These are phyloP conservation scores for Myriosclerotinia duriaeana DNA, from an alignment of 2,329 filamentous ascomycete species.

Conservation along the genomic window DNA sequence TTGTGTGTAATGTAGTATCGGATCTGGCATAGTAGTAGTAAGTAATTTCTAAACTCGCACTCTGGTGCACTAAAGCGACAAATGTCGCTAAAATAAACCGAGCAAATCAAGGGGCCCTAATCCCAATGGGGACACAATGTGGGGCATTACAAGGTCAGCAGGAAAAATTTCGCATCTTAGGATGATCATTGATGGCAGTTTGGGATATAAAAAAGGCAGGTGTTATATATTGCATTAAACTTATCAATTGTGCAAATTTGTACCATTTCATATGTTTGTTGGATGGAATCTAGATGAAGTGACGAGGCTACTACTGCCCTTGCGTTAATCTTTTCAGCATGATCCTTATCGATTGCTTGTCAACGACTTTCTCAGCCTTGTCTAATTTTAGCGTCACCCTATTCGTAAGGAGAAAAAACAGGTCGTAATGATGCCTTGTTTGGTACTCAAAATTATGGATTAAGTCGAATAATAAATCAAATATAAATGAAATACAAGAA, in stretches of 20 bases:
- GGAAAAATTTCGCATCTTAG: slow-evolving; percentile 23
- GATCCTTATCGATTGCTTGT: slow-evolving; percentile 24
- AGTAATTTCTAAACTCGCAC: slow-evolving; percentile 22
- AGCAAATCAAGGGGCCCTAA: slow-evolving; percentile 23
- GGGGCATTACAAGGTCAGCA: slow-evolving; percentile 18
- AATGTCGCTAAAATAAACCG: slow-evolving; percentile 24
- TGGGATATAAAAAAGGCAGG: not conserved
- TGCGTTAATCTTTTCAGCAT: not conserved
- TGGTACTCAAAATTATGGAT: no score
- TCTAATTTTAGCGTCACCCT: slow-evolving; percentile 15
- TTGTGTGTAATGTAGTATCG: slow-evolving; percentile 19
- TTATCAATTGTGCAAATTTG: slow-evolving; percentile 13
- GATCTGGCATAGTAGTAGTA: slow-evolving; percentile 1
- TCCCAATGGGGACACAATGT: slow-evolving; percentile 11
- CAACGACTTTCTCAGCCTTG: slow-evolving; percentile 12
- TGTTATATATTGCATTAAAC: not conserved
- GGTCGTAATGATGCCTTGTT: no score
- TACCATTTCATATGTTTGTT: not conserved
- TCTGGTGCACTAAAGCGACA: slow-evolving; percentile 6
- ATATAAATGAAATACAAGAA: no score
- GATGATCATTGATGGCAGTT: slow-evolving; percentile 1
- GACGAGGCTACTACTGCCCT: not conserved
- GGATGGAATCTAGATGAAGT: not conserved
- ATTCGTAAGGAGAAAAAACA: not conserved
- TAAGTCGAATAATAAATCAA: no score